Base-by-base conservation (phyloP, 2,329 filamentous ascomycete genomes). In the Aspergillus versicolor region DNA sequence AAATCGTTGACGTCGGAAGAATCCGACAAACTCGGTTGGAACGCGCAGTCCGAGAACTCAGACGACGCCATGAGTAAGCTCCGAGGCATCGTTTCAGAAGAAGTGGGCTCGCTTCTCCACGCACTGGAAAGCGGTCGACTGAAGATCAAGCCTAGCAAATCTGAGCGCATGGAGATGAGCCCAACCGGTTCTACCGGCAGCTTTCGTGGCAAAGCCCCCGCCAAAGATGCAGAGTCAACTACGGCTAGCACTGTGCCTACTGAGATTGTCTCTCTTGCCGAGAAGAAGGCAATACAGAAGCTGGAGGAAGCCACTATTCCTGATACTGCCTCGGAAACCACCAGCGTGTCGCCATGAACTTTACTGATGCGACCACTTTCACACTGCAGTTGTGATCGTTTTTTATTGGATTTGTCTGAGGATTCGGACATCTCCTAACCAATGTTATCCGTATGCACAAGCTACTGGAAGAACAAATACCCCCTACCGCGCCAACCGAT, bases 1-100 rank as follows among this genome's bases (percentile, higher is more conserved):
- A 70, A 70, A 42, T 73, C 69, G 4, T 51, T 67, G 7, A 61
- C 61, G 6, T 72, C 70, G 12, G 69, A 71, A 52, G 66, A 68
- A 9, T 62, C 71, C 19, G 71, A 73, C 44, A 70, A 66, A 47
- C 63, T 73, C 5, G 70, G 69, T 15, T 74, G 70, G 70, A 73
- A 75, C 54, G 65, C 67, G 12, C 67, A 70, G 21, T 67, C 71
- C 3, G 72, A 75, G 32, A 63, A 70, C 13, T 75, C 73, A 6
- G 73, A 76, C 21, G 72, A 74, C 48, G 66, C 70, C 2, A 70
- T 73, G 65, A 70, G 65, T 55, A 76, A 74, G 56, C 64, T 75
- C 42, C 69, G 68, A n/a, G 69, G 69, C 6, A 67, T 76, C 32
- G 69, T 73, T 19, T 68, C 70, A 0, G 69, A 73, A 13, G 72